Base-by-base conservation (phyloP, 192 early-diverging fungal species). In the Coemansia sp. region DNA sequence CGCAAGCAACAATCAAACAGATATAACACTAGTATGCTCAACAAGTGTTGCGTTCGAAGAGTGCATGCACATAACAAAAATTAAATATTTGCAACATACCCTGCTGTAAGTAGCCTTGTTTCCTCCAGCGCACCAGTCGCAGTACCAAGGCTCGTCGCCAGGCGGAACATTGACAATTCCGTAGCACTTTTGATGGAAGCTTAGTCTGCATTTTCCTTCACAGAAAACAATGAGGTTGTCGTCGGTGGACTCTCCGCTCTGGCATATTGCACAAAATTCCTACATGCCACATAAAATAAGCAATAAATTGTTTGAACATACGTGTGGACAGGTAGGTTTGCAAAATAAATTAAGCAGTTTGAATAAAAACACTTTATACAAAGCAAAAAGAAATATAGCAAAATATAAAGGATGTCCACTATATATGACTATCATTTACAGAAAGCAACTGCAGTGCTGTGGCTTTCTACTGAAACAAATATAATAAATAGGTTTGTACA, bases 141-240 rank as follows among this genome's bases (percentile, higher is more conserved):
- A 82, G 58, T 67, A 68, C 79, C 79, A 82, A 18, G 79, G 79
- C 29, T 73, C 70, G 33, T 82, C 79, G 31, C 71, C 79, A 1
- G 79, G 79, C 13, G 79, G 79, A 16, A 82, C 37, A 2, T 63
- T 23, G 4, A 48, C 33, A 42, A 81, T 73, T 4, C 79, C 79
- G 40, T 76, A 81, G 74, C 79, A 81, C 25, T 56, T 60, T 28
- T 76, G 74, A 34, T 81, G 73, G 37, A 67, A 81, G 40, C 61
- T 57, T 35, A 71, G 21, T 15, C 53, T 45, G 58, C 79, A 76
- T 53, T 70, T 81, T 48, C 79, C 79, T 29, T 81, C 79, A 58
- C 79, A 81, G 23, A 76, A 67, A 35, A 81, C 79, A 26, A 81
- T 81, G 3, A 59, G 53, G 58, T 81, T 81, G 29, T 62, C 70